Base-by-base conservation (phyloP, 257 asterid genomes). In the Nicotiana attenuata region DNA sequence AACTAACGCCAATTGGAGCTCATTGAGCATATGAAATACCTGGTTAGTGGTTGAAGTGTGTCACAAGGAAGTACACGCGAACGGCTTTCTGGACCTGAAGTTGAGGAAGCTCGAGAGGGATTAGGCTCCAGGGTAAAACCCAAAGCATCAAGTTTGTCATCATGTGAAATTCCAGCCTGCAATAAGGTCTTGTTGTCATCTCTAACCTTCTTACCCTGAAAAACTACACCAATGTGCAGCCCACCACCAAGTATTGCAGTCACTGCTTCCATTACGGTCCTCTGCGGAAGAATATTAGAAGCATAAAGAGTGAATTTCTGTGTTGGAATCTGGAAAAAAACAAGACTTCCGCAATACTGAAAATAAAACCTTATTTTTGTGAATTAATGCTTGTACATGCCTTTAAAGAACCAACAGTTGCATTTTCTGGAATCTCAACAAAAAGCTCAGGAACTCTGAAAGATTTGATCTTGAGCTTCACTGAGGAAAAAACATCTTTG, bases 201-300 rank as follows among this genome's bases (percentile, higher is more conserved):
- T 85, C 94, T 88, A 53, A 94, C 91, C 91, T 90, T 94, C 91
- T 94, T 96, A n/a, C 99, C 99, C 87, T 93, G 98, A 84, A 91
- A 90, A 41, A 91, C 88, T 45, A 96, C 90, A 31, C 99, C 99
- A 22, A 96, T 92, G 5, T 89, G 93, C 60, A 94, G 84, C 33
- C 95, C 97, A 24, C 93, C 95, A 26, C 98, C 97, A 29, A 96
- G 98, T 45, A 96, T 93, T 5, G 93, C 82, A 17, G 91, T 94
- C 81, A 94, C 94, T 19, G 98, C 97, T 80, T 96, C 98, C 99
- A 93, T 85, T 41, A 96, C 98, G 10, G 91, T 89, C 89, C 91
- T 88, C 99, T 96, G 92, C 80, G 8, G 38, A 33, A 77, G 65
- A 52, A 83, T 28, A 85, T 80, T 38, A 50, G 56, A 81, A 47